Percentiles rank a stretch among this genome's conserved stretches.
Conservation (phyloP, 2,329 filamentous ascomycete species). For the Periconia digitata region DNA sequence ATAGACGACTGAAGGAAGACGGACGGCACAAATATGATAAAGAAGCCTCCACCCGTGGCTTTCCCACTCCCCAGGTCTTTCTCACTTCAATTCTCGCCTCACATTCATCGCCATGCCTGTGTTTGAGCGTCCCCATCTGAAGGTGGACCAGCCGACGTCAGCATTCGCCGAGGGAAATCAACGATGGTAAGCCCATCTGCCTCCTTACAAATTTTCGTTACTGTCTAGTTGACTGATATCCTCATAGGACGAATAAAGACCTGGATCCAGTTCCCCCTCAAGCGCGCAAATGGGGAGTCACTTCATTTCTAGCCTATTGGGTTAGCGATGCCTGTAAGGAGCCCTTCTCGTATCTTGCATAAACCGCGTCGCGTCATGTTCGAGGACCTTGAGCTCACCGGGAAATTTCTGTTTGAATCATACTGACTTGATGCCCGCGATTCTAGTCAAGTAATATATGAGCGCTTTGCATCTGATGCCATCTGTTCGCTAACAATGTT, state of each 20-base stretch:
- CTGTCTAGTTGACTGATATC: not conserved
- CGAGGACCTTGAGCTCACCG: not conserved
- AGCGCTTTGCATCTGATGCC: not conserved
- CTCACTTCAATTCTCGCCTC: not conserved
- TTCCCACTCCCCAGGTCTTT: not conserved
- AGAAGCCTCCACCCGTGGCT: not conserved
- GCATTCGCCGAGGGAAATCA: constrained; percentile 48
- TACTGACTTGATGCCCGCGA: not conserved
- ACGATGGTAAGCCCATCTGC: constrained; percentile 29
- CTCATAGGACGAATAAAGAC: constrained; percentile 49
- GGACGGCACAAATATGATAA: not conserved
- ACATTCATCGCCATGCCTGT: constrained; percentile 23
- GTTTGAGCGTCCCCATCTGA: constrained; percentile 44
- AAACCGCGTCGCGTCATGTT: constrained; percentile 5
- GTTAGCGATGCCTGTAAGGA: constrained; percentile 55
- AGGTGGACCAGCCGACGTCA: constrained; percentile 49
- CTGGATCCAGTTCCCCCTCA: constrained; percentile 52
- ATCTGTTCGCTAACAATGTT: constrained; percentile 6
- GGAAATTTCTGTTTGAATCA: not conserved
- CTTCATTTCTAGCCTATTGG: constrained; percentile 54
- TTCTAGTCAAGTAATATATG: not conserved
- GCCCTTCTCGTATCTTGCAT: no score
- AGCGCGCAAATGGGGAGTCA: constrained; percentile 50
- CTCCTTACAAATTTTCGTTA: not conserved
- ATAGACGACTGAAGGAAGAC: not conserved